Base-by-base conservation (phyloP, 805 yeast species). In the Wickerhamiella galacta region DNA sequence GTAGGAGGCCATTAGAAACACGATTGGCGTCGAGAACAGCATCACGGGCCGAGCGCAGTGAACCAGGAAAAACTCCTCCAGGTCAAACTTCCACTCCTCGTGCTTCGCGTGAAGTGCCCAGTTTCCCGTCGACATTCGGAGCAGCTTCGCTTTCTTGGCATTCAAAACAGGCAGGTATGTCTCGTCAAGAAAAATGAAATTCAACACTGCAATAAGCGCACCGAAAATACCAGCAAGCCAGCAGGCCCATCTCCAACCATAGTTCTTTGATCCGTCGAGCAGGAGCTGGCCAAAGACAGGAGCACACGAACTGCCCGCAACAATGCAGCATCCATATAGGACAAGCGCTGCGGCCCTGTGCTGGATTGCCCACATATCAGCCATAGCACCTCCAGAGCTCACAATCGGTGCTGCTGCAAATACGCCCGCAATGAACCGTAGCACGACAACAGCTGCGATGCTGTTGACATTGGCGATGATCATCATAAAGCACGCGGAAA, bases 101-200 rank as follows among this genome's bases (percentile, higher is more conserved):
- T 80, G 92, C 58, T 79, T 92, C 18, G 95, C 79, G 80, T 82
- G 83, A 40, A 80, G 75, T 46, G 75, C 76, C 40, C 64, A 63
- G 47, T 81, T 75, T 28, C 90, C 83, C 3, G 95, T 78, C 49
- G 71, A 72, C 45, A 68, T 63, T 57, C 95, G 68, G 45, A 82
- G 48, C 45, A 53, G 63, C 36, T 54, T 56, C 14, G 95, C 95
- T 51, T 73, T 68, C 25, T 50, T 61, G 46, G 75, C 71, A 41
- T 79, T 61, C 33, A 83, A 70, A 0, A 44, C 47, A 4, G 58
- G 56, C 6, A 44, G 46, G 36, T 58, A 64, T 8, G 56, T 55
- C 57, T 62, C 54, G 51, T 53, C 7, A 39, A 42, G 22, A 42
- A 37, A 28, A 47, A 57, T 0, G 57, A 65, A 66, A 28, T 60